phyloP scores from a whole-genome alignment of 805 yeast species.

The Kodamaea sagamina region DNA sequence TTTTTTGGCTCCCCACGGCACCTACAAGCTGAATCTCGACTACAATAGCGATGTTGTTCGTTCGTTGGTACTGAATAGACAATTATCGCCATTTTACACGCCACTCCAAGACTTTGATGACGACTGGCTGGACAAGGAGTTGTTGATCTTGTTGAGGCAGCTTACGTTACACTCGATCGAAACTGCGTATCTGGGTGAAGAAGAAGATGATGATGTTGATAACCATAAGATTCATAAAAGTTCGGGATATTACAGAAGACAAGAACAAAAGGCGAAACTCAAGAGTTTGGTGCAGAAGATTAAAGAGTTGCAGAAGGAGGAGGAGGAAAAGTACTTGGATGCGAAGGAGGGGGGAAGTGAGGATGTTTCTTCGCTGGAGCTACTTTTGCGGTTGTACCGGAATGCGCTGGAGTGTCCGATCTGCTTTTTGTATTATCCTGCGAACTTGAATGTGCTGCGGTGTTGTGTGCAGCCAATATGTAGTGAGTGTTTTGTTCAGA shows the following conservation, averaged over 20 bases:
- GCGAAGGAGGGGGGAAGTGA: conserved; percentile 21
- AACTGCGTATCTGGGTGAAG: conserved; percentile 49
- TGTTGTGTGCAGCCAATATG: conserved; percentile 95
- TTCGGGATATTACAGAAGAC: conserved; percentile 46
- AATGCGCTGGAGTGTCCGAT: conserved; percentile 87
- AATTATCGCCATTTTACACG: conserved; percentile 85
- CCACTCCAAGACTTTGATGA: conserved; percentile 82
- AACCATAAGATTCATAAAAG: conserved; percentile 60
- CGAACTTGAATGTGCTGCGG: conserved; percentile 71
- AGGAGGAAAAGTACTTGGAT: conserved; percentile 37
- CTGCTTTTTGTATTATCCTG: conserved; percentile 85
- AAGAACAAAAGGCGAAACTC: conserved; percentile 49
- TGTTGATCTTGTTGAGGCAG: conserved; percentile 50
- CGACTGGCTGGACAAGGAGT: conserved; percentile 69
- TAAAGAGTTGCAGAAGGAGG: conserved; percentile 34
- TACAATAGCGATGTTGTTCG: conserved; percentile 76
- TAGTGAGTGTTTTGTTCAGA: conserved; percentile 95
- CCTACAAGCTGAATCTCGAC: conserved; percentile 74
- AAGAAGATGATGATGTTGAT: conserved; percentile 56
- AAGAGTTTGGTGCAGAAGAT: conserved; percentile 36
- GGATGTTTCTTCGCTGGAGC: conserved; percentile 42
- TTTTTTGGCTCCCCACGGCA: conserved; percentile 86
- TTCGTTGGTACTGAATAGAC: conserved; percentile 64
- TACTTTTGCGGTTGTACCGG: conserved; percentile 63
- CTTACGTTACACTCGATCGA: conserved; percentile 59